Percentiles rank a stretch among this genome's conserved stretches.
Conservation (phyloP, 2,329 filamentous ascomycete genomes). For the Aspergillus fijiensis region DNA sequence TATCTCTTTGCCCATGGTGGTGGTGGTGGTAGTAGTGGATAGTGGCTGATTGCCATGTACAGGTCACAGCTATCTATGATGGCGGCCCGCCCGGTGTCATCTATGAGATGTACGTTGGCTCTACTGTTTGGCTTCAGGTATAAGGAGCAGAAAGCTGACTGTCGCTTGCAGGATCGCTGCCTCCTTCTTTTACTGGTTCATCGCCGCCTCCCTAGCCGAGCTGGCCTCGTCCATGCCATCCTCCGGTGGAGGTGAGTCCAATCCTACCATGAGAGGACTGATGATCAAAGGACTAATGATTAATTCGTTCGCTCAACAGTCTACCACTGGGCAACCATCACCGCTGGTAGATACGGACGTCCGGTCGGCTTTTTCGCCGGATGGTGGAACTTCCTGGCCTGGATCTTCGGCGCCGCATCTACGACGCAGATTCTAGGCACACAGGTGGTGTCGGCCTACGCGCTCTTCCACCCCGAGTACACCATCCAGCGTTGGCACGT, state of each 20-base stretch:
- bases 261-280: neutral
- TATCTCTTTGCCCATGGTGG: neutral
- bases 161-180: constrained; percentile 38
- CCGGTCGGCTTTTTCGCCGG: constrained; percentile 48
- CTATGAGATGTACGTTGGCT: constrained; percentile 55
- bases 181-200: constrained; percentile 56
- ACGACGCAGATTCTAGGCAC: constrained; percentile 60
- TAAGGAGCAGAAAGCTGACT: neutral
- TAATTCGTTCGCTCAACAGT: constrained; percentile 35
- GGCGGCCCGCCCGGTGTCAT: constrained; percentile 62
- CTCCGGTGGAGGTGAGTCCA: constrained; percentile 48
- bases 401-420: constrained; percentile 62
- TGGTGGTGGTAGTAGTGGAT: neutral
- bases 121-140: neutral
- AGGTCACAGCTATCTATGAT: constrained; percentile 56
- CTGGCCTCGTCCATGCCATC: constrained; percentile 62
- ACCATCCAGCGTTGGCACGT: constrained; percentile 56
- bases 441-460: constrained; percentile 62
- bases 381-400: constrained; percentile 48
- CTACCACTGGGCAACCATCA: constrained; percentile 62
- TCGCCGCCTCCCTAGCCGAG: constrained; percentile 60
- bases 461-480: constrained; percentile 57
- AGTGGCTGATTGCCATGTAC: constrained; percentile 5
- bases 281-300: neutral
- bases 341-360: constrained; percentile 56